phyloP scores from a whole-genome alignment of 208 protist genomes.

The Herpetomonas samuelpessoai region DNA sequence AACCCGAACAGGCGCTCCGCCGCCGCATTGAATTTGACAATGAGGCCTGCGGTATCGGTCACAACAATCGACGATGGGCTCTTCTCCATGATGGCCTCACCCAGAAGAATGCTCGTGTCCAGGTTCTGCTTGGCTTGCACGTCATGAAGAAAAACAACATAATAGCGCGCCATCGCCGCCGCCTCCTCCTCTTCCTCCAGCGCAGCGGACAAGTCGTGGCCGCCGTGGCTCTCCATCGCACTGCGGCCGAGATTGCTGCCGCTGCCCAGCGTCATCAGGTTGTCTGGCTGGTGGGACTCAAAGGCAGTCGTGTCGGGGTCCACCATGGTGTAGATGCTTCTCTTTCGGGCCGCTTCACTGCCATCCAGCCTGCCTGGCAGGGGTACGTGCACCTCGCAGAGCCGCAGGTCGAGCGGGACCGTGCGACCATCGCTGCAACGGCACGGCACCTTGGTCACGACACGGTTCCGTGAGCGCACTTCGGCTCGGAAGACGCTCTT shows the following conservation, averaged over 20 bases:
- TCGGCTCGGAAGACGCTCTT: not conserved
- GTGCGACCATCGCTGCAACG: not conserved
- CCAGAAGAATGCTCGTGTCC: not conserved
- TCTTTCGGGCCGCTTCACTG: too few relatives aligned
- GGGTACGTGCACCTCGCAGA: slow-evolving; percentile 1
- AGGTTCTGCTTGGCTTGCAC: not conserved
- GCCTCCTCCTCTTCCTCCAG: not conserved
- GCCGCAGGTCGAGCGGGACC: slow-evolving; percentile 3
- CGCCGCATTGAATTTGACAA: slow-evolving; percentile 14
- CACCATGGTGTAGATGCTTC: too few relatives aligned
- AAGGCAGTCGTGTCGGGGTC: not conserved
- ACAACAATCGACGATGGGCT: slow-evolving; percentile 11
- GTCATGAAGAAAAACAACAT: slow-evolving; percentile 14
- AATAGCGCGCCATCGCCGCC: slow-evolving; percentile 9
- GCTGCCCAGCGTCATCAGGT: not conserved
- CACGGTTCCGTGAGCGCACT: not conserved
- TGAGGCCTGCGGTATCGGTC: slow-evolving; percentile 11
- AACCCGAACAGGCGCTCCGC: slow-evolving; percentile 20
- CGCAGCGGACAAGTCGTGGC: too few relatives aligned
- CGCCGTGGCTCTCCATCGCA: not conserved
- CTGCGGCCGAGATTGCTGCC: too few relatives aligned
- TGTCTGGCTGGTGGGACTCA: not conserved
- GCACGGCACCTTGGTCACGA: not conserved
- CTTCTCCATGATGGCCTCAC: slow-evolving; percentile 8
- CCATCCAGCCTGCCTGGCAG: not conserved